A percentile compares a stretch with the other conserved stretches of the same genome.
Conservation (phyloP, 2,329 filamentous ascomycete species). For the Colletotrichum musicola region DNA sequence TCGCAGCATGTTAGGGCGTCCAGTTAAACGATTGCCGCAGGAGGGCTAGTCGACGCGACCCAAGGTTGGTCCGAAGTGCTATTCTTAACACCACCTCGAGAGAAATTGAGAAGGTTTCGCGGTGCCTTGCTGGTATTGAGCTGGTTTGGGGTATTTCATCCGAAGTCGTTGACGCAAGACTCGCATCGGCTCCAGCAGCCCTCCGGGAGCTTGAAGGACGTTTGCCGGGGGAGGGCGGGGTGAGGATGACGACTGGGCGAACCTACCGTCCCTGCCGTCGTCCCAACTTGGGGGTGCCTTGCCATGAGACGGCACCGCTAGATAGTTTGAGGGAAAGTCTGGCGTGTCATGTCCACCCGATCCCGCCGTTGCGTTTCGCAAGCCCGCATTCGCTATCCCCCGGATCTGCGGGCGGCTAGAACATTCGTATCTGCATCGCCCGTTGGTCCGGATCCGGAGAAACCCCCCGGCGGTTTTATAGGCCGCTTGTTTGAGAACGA, state of each 20-base stretch:
- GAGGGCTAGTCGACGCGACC: background rate
- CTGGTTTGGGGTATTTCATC: constrained; percentile 11
- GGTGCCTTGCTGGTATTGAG: constrained; percentile 4
- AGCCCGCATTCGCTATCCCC: constrained; percentile 1
- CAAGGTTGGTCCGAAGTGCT: background rate
- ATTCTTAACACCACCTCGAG: background rate
- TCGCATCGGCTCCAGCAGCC: constrained; percentile 6
- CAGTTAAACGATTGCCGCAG: background rate
- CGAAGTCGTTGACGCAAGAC: constrained; percentile 3
- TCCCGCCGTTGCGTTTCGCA: background rate
- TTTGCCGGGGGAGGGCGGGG: too few relatives aligned
- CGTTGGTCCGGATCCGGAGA: too few relatives aligned
- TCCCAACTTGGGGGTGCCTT: background rate
- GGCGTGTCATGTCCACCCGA: background rate
- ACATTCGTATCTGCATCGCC: too few relatives aligned
- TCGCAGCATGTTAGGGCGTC: background rate
- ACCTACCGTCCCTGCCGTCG: background rate
- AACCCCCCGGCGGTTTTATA: too few relatives aligned
- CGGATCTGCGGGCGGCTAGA: too few relatives aligned
- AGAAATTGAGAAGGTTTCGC: constrained; percentile 14
- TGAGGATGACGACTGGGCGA: too few relatives aligned
- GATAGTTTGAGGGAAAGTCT: background rate
- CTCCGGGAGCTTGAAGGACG: constrained; percentile 7
- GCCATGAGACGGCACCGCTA: background rate
- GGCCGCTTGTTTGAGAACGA: too few relatives aligned